Evolutionary conservation across 2,329 filamentous ascomycete genomes (phyloP).

Genomic region (Pseudogymnoascus sp.): DNA sequence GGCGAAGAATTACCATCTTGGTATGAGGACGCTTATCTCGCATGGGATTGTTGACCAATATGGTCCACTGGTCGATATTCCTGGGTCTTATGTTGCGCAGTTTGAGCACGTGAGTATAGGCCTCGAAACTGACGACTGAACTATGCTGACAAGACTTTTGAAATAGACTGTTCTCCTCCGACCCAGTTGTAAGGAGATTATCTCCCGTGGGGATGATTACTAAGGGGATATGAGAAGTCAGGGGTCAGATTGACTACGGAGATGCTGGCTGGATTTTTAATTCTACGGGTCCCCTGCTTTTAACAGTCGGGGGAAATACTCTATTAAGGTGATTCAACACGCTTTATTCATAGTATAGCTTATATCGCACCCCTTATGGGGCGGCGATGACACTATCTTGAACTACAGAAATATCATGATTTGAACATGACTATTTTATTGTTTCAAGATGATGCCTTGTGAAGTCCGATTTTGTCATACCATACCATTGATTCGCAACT

Average conservation of each 20-base stretch:
- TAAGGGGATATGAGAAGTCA: constrained; percentile 21
- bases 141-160: constrained; percentile 9
- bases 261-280: background rate
- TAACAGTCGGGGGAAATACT: background rate
- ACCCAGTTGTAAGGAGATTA: constrained; percentile 40
- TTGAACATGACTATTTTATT: background rate
- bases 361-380: background rate
- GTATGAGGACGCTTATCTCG: constrained; percentile 49
- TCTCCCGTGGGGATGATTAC: constrained; percentile 47
- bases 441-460: background rate
- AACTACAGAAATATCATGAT: background rate
- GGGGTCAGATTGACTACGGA: background rate
- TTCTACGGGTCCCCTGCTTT: background rate
- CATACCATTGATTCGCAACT: background rate
- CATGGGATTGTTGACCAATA: constrained; percentile 51
- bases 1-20: constrained; percentile 48
- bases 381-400: background rate
- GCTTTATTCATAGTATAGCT: background rate
- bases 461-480: background rate
- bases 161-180: constrained; percentile 40
- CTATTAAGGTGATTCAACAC: background rate
- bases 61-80: constrained; percentile 46
- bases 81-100: constrained; percentile 55
- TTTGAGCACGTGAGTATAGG: constrained; percentile 47
- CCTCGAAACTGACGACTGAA: background rate